Conservation (phyloP, 306 rosid species). For the Quercus dentata region DNA sequence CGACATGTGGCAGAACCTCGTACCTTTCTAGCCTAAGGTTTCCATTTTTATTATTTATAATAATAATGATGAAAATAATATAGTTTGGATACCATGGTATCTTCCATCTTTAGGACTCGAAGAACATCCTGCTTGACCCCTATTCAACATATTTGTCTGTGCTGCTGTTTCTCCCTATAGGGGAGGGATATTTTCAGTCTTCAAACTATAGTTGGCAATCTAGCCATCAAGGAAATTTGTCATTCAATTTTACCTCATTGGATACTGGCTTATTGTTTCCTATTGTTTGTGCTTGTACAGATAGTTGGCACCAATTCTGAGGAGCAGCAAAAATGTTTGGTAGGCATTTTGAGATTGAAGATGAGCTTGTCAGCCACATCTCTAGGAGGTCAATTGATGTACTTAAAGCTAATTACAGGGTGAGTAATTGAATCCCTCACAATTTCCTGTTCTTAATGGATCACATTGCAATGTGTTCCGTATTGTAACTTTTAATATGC, state of each 20-base stretch:
- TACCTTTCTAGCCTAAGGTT: no score
- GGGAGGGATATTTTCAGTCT: no score
- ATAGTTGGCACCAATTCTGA: slow-evolving; percentile 71
- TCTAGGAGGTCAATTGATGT: slow-evolving; percentile 82
- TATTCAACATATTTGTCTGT: no score
- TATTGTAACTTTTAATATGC: slow-evolving; percentile 10
- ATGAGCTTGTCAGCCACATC: slow-evolving; percentile 93
- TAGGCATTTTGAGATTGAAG: slow-evolving; percentile 89
- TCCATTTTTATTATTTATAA: no score
- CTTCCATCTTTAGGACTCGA: no score
- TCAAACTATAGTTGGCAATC: no score
- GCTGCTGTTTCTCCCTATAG: no score
- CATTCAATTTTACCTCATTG: not conserved
- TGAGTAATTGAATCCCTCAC: slow-evolving; percentile 28
- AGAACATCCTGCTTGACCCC: no score
- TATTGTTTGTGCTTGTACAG: slow-evolving; percentile 42
- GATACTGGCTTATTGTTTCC: not conserved
- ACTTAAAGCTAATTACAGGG: slow-evolving; percentile 82
- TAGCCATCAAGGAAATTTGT: not conserved
- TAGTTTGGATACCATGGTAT: no score
- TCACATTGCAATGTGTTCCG: slow-evolving; percentile 3
- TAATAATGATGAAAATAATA: no score
- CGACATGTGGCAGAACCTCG: no score
- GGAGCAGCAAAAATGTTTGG: slow-evolving; percentile 95
- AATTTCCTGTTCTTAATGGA: not conserved